Evolutionary conservation across 768 basidiomycete genomes (phyloP).

Genomic region (Tephrocybe sp.): DNA sequence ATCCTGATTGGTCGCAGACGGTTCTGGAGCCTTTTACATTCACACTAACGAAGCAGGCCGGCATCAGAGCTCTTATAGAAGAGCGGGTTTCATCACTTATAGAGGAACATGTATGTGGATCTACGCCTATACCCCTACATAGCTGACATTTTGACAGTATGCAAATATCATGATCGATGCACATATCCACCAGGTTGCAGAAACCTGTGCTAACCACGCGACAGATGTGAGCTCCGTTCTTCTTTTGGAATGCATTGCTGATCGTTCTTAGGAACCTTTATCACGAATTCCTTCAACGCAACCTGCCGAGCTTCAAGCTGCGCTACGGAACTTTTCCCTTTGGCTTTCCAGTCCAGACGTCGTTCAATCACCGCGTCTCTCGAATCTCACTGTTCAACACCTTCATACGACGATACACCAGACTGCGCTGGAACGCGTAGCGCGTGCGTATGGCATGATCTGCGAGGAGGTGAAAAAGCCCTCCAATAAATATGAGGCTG

Average conservation of each 20-base stretch:
- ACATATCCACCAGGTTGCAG: slow-evolving; percentile 46
- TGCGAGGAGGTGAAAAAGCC: slow-evolving; percentile 76
- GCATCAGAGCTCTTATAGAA: slow-evolving; percentile 61
- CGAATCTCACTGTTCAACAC: slow-evolving; percentile 64
- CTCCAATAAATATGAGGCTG: slow-evolving; percentile 89
- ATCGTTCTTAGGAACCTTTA: slow-evolving; percentile 52
- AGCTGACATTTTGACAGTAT: slow-evolving; percentile 33
- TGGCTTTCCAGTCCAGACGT: slow-evolving; percentile 87
- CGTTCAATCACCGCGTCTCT: slow-evolving; percentile 75
- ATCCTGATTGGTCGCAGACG: slow-evolving; percentile 51
- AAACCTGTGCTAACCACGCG: slow-evolving; percentile 38
- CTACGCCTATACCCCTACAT: neutral
- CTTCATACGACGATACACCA: slow-evolving; percentile 74
- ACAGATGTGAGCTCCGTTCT: slow-evolving; percentile 35
- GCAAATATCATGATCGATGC: slow-evolving; percentile 51
- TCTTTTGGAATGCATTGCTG: neutral
- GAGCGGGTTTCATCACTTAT: slow-evolving; percentile 61
- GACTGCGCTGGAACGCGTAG: slow-evolving; percentile 66
- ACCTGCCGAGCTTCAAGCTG: slow-evolving; percentile 55
- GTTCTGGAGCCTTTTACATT: slow-evolving; percentile 69
- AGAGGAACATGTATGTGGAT: slow-evolving; percentile 76
- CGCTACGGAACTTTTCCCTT: slow-evolving; percentile 69
- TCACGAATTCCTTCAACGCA: slow-evolving; percentile 70
- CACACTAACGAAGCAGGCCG: slow-evolving; percentile 54
- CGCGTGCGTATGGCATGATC: slow-evolving; percentile 63